Conservation (phyloP, 2,329 filamentous ascomycete species). For the Talaromyces pinophilus region DNA sequence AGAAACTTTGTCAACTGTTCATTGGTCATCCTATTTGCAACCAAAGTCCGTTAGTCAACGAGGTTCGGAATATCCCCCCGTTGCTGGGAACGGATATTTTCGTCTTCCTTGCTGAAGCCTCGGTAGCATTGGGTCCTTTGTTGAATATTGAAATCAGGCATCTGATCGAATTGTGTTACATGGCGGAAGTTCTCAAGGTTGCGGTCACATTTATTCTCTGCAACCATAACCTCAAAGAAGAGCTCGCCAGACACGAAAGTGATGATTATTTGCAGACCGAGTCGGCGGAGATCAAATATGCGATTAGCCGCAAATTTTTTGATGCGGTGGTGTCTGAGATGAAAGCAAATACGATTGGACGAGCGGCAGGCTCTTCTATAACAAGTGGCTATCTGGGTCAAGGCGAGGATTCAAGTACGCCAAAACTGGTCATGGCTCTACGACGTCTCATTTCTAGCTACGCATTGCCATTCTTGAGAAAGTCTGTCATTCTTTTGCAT, state of each 20-base stretch:
- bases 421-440: slow-evolving; percentile 36
- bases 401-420: slow-evolving; percentile 38
- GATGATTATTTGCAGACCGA: slow-evolving; percentile 31
- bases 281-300: slow-evolving; percentile 34
- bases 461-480: slow-evolving; percentile 85
- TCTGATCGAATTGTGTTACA: slow-evolving; percentile 80
- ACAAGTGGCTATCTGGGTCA: slow-evolving; percentile 43
- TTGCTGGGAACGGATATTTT: slow-evolving; percentile 43
- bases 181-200: slow-evolving; percentile 87
- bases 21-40: slow-evolving; percentile 53
- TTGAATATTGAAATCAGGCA: slow-evolving; percentile 74
- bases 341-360: slow-evolving; percentile 39
- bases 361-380: slow-evolving; percentile 38
- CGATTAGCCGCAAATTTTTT: slow-evolving; percentile 40
- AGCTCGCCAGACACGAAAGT: slow-evolving; percentile 34
- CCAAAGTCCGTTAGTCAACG: slow-evolving; percentile 37
- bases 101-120: slow-evolving; percentile 74
- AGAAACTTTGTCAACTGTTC: slow-evolving; percentile 76
- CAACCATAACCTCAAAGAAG: slow-evolving; percentile 40
- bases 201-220: slow-evolving; percentile 57
- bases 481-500: slow-evolving; percentile 78
- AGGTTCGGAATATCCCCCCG: slow-evolving; percentile 43
- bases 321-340: slow-evolving; percentile 41
- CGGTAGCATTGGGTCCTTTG: slow-evolving; percentile 67
- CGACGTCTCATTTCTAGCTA: slow-evolving; percentile 67